Evolutionary conservation across 768 basidiomycete genomes (phyloP).

Genomic region (Fomitopsis serialis): DNA sequence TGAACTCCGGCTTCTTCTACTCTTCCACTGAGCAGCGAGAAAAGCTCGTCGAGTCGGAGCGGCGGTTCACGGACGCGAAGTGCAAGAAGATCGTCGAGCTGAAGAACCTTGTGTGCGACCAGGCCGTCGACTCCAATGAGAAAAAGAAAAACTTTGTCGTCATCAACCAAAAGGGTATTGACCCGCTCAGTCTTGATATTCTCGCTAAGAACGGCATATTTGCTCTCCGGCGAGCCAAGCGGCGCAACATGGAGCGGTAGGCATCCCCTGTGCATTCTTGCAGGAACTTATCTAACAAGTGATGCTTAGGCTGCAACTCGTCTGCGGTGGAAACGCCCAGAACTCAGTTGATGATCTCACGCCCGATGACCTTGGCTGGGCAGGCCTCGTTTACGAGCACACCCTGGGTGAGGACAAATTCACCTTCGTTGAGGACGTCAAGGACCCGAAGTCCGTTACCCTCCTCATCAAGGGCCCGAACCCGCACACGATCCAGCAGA

Average conservation of each 20-base stretch:
- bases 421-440: conserved; percentile 96
- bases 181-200: conserved; percentile 93
- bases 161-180: conserved; percentile 99
- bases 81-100: conserved; percentile 95
- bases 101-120: conserved; percentile 95
- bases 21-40: conserved; percentile 97
- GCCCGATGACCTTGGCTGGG: conserved; percentile 91
- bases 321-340: conserved; percentile 92
- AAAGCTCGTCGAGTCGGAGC: conserved; percentile 96
- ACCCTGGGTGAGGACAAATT: conserved; percentile 98
- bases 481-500: conserved; percentile 91
- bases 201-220: conserved; percentile 96
- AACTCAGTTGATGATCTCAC: conserved; percentile 97
- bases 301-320: conserved; percentile 70
- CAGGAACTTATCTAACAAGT: neutral
- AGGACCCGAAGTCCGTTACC: conserved; percentile 91
- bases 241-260: conserved; percentile 98
- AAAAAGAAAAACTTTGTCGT: conserved; percentile 86
- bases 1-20: conserved; percentile 99
- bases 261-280: conserved; percentile 10
- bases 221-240: conserved; percentile 90
- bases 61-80: conserved; percentile 89
- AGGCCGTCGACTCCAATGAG: conserved; percentile 76
- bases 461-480: conserved; percentile 98
- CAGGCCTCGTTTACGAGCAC: conserved; percentile 97